A percentile compares a stretch with the other conserved stretches of the same genome.
These are phyloP conservation scores for Schizonepeta tenuifolia DNA, from an alignment of 257 asterid species.

Conservation along the genomic window DNA sequence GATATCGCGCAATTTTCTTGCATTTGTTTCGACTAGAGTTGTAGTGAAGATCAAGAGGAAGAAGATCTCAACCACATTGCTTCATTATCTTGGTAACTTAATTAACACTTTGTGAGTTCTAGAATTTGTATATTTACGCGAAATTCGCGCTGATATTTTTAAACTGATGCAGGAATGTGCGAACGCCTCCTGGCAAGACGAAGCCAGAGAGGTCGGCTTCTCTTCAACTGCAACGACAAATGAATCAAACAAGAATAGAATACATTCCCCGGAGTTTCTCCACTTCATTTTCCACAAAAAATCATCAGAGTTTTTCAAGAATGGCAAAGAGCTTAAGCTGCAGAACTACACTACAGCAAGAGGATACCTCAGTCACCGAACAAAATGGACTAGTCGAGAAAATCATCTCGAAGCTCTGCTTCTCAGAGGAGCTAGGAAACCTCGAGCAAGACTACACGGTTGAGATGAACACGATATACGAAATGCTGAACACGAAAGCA, in stretches of 20 bases:
- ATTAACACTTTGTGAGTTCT: neutral
- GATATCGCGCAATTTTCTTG: conserved; percentile 10
- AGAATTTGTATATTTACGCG: neutral
- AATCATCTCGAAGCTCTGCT: conserved; percentile 73
- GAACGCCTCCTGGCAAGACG: conserved; percentile 29
- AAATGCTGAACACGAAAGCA: conserved; percentile 55
- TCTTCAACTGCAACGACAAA: conserved; percentile 36
- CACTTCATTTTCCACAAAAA: conserved; percentile 21
- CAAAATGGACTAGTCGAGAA: conserved; percentile 66
- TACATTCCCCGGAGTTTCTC: conserved; percentile 58
- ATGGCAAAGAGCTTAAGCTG: conserved; percentile 46
- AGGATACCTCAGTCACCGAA: conserved; percentile 48
- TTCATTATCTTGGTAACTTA: conserved; percentile 34
- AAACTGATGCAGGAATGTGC: conserved; percentile 43
- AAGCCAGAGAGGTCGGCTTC: conserved; percentile 36
- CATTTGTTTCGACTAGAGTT: conserved; percentile 45
- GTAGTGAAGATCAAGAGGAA: conserved; percentile 37
- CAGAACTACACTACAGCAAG: conserved; percentile 37
- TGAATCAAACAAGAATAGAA: conserved; percentile 33
- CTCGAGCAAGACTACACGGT: conserved; percentile 55
- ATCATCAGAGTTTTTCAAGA: conserved; percentile 34
- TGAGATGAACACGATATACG: conserved; percentile 72
- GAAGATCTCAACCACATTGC: conserved; percentile 42
- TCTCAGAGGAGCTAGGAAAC: conserved; percentile 57
- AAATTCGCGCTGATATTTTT: conserved; percentile 1